These are phyloP conservation scores for Daldinia decipiens DNA, from an alignment of 495 filamentous ascomycete species.

Conservation along the genomic window DNA sequence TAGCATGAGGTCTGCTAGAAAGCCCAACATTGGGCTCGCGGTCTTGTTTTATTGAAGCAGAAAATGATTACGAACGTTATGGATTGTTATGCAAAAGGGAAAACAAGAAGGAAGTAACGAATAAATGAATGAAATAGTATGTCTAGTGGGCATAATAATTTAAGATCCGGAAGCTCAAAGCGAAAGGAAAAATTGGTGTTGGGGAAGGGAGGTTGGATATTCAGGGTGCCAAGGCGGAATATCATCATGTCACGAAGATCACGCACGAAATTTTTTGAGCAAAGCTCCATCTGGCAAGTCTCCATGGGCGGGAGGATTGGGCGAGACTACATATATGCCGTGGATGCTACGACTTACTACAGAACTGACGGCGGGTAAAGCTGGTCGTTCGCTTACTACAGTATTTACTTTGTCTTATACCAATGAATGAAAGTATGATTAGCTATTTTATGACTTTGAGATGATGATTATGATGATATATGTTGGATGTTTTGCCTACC, in stretches of 20 bases:
- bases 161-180: constrained; percentile 7
- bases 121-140: constrained; percentile 10
- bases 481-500: no score
- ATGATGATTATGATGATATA: no score
- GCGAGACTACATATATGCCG: not conserved
- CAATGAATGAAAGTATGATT: constrained; percentile 17
- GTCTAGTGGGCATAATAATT: constrained; percentile 6
- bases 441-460: not conserved
- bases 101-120: constrained; percentile 10
- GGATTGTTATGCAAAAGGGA: not conserved
- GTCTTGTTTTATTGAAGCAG: not conserved
- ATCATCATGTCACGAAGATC: constrained; percentile 3
- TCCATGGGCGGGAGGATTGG: constrained; percentile 3
- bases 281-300: constrained; percentile 1
- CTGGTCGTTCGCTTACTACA: not conserved
- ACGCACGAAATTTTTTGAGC: not conserved
- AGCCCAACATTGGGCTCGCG: not conserved
- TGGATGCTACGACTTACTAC: constrained; percentile 2
- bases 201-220: not conserved
- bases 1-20: not conserved
- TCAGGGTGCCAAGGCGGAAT: not conserved
- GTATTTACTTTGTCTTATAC: constrained; percentile 34
- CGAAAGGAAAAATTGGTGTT: constrained; percentile 7
- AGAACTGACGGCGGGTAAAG: not conserved
- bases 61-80: constrained; percentile 2